Evolutionary conservation across 164 flowering plant species (phyloP).

Genomic region (Annona cherimola): DNA sequence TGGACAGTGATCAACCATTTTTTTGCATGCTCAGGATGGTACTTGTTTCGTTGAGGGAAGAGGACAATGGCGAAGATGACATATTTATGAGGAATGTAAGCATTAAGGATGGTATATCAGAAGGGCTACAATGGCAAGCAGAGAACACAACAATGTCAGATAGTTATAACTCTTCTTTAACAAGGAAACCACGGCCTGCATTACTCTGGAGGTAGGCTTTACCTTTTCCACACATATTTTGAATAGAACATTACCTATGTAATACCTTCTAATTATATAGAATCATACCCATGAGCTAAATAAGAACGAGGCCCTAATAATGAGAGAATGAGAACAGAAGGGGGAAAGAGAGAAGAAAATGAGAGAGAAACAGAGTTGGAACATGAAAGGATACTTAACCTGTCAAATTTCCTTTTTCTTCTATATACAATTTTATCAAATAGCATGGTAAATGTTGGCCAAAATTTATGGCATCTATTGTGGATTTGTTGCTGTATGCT

Average conservation of each 20-base stretch:
- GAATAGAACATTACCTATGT: too few species aligned
- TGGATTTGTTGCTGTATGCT: too few species aligned
- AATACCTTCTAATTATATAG: too few species aligned
- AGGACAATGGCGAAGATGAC: slow-evolving; percentile 74
- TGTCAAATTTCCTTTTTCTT: too few species aligned
- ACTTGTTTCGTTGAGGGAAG: slow-evolving; percentile 96
- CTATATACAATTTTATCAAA: too few species aligned
- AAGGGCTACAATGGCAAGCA: slow-evolving; percentile 36
- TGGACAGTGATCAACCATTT: slow-evolving; percentile 98
- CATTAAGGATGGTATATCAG: slow-evolving; percentile 45
- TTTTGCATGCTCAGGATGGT: slow-evolving; percentile 98
- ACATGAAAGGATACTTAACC: too few species aligned
- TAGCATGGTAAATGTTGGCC: too few species aligned
- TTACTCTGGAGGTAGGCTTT: slow-evolving; percentile 83
- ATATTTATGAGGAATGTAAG: slow-evolving; percentile 54
- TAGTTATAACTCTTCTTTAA: slow-evolving; percentile 31
- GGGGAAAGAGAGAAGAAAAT: too few species aligned
- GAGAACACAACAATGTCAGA: slow-evolving; percentile 32
- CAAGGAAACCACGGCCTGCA: slow-evolving; percentile 81
- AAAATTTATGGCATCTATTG: too few species aligned
- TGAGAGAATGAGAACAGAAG: too few species aligned
- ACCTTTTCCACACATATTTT: not conserved
- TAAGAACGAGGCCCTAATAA: too few species aligned
- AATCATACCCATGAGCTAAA: not conserved
- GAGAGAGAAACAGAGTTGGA: too few species aligned